Conservation (phyloP, 129 eudicot genomes). For the Deinandra increscens region DNA sequence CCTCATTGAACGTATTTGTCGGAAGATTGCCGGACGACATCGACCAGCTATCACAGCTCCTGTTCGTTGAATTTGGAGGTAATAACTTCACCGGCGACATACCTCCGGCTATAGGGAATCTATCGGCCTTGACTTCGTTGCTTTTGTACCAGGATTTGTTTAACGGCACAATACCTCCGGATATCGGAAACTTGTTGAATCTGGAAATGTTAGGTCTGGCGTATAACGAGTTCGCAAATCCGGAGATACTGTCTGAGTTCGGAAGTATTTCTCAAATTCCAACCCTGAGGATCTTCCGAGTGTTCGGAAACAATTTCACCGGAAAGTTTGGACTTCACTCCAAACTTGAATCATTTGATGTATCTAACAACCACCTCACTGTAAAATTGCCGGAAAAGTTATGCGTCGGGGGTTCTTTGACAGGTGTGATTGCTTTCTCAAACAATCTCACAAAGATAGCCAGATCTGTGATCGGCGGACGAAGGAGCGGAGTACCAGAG, state of each 20-base stretch:
- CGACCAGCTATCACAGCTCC: constrained; percentile 39
- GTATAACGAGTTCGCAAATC: constrained; percentile 46
- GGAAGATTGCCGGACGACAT: constrained; percentile 63
- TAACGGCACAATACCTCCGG: constrained; percentile 59
- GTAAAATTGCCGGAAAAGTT: constrained; percentile 68
- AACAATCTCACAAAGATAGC: constrained; percentile 57
- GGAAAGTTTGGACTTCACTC: constrained; percentile 76
- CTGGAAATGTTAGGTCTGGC: constrained; percentile 46
- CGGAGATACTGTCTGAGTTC: constrained; percentile 53
- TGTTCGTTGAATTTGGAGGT: constrained; percentile 38
- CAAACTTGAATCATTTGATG: constrained; percentile 71
- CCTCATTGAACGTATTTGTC: constrained; percentile 48
- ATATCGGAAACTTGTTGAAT: constrained; percentile 57
- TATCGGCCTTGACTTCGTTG: constrained; percentile 40
- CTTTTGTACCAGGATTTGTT: constrained; percentile 47
- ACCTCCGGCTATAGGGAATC: constrained; percentile 58
- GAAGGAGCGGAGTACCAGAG: too few species aligned
- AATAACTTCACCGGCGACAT: constrained; percentile 83
- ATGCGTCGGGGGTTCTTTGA: constrained; percentile 50
- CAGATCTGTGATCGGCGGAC: too few species aligned
- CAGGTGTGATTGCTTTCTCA: constrained; percentile 61
- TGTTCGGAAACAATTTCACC: constrained; percentile 52
- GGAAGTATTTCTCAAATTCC: constrained; percentile 38
- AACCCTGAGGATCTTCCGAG: constrained; percentile 31
- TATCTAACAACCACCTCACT: constrained; percentile 54